Percentiles rank a stretch among this genome's conserved stretches.
These are phyloP conservation scores for Friedmanniomyces endolithicus DNA, from an alignment of 495 filamentous ascomycete species.

Conservation along the genomic window DNA sequence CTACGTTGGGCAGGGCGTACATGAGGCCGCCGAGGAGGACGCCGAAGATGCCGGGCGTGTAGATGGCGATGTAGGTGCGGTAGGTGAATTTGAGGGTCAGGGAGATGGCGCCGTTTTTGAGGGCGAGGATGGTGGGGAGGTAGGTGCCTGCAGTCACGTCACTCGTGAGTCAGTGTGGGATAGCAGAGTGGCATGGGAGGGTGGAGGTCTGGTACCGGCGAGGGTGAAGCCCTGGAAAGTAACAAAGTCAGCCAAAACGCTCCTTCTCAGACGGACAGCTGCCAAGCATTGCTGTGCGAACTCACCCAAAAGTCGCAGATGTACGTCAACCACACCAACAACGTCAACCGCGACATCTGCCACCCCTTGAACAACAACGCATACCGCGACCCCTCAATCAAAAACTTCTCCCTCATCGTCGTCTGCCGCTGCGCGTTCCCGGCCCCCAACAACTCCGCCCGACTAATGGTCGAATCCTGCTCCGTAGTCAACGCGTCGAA, in stretches of 20 bases:
- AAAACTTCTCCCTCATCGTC: constrained; percentile 23
- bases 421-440: constrained; percentile 23
- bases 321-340: constrained; percentile 36
- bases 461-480: constrained; percentile 14
- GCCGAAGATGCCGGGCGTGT: constrained; percentile 34
- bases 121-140: constrained; percentile 32
- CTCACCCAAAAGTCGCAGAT: constrained; percentile 29
- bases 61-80: constrained; percentile 36
- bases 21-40: constrained; percentile 33
- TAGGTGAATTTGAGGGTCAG: constrained; percentile 31
- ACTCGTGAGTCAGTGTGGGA: too few species aligned
- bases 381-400: constrained; percentile 29
- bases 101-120: constrained; percentile 30
- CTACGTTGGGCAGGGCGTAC: constrained; percentile 27
- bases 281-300: background rate
- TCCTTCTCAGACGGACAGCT: background rate
- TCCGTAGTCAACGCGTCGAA: constrained; percentile 29
- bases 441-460: constrained; percentile 16
- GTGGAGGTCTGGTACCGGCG: constrained; percentile 21
- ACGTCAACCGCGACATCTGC: constrained; percentile 31
- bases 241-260: constrained; percentile 8
- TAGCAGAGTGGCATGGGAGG: background rate
- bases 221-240: constrained; percentile 38
- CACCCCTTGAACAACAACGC: constrained; percentile 30
- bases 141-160: constrained; percentile 33